Evolutionary conservation across 208 protist species (phyloP).

Genomic region (Leptomonas pyrrhocoris): DNA sequence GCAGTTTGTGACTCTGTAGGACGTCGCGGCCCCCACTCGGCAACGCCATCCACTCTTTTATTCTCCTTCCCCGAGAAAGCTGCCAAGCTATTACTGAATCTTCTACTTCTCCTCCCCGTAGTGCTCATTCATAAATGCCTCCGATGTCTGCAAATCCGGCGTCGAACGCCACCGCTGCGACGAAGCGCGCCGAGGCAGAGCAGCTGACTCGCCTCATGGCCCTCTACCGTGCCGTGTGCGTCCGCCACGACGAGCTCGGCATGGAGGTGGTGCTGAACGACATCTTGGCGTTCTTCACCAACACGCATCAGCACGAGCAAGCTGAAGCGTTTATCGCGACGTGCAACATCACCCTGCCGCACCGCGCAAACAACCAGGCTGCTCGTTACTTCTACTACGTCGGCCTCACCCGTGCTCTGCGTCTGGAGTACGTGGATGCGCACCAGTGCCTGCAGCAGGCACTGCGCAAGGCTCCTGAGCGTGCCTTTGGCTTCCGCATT

Average conservation of each 20-base stretch:
- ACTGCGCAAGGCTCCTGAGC: slow-evolving; percentile 96
- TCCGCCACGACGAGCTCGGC: slow-evolving; percentile 89
- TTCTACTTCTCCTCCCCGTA: too few relatives aligned
- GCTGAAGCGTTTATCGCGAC: slow-evolving; percentile 86
- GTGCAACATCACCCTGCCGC: slow-evolving; percentile 79
- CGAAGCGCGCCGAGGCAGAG: slow-evolving; percentile 39
- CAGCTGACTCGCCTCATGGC: slow-evolving; percentile 76
- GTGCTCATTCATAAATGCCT: slow-evolving; percentile 19
- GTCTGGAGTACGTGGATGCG: slow-evolving; percentile 96
- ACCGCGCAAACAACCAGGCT: slow-evolving; percentile 92
- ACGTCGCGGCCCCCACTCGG: neutral
- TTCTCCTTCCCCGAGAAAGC: too few relatives aligned
- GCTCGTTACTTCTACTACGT: slow-evolving; percentile 97
- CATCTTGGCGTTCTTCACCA: slow-evolving; percentile 80
- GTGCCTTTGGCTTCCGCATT: slow-evolving; percentile 94
- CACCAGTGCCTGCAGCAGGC: slow-evolving; percentile 94
- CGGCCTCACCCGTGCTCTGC: slow-evolving; percentile 95
- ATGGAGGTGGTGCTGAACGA: slow-evolving; percentile 88
- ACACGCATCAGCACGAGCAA: slow-evolving; percentile 78
- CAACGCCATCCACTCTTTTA: neutral
- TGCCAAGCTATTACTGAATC: too few relatives aligned
- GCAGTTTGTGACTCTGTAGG: neutral
- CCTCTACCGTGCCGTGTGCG: slow-evolving; percentile 81
- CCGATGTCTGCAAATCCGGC: slow-evolving; percentile 11
- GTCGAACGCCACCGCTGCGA: slow-evolving; percentile 9